Conservation (phyloP, 1,284 basidiomycete genomes). For the Cerioporus squamosus region DNA sequence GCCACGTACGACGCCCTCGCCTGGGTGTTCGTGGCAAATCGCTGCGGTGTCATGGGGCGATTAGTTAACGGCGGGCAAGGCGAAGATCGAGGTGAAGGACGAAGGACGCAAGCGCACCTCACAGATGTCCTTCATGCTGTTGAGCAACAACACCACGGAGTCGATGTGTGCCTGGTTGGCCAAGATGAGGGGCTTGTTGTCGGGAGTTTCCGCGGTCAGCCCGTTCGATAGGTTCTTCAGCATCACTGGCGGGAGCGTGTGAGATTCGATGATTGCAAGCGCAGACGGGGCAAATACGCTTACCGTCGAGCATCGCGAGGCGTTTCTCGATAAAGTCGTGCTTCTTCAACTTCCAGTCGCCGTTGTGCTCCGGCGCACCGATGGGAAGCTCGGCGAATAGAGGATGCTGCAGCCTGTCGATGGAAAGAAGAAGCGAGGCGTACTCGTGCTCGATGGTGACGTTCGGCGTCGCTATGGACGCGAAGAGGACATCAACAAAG, state of each 20-base stretch:
- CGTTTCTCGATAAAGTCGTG: constrained; percentile 29
- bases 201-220: constrained; percentile 13
- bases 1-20: constrained; percentile 3
- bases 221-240: constrained; percentile 25
- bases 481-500: constrained; percentile 62
- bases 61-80: too few species aligned
- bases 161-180: constrained; percentile 27
- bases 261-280: background rate
- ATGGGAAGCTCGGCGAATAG: constrained; percentile 45
- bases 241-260: constrained; percentile 20
- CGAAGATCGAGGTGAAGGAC: background rate
- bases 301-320: constrained; percentile 30
- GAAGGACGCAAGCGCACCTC: constrained; percentile 25
- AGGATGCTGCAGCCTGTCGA: constrained; percentile 57
- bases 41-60: background rate
- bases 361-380: constrained; percentile 7
- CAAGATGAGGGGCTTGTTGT: constrained; percentile 8
- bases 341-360: constrained; percentile 29
- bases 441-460: constrained; percentile 68
- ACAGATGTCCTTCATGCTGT: constrained; percentile 29
- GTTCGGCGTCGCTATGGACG: constrained; percentile 55
- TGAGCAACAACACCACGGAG: constrained; percentile 26
- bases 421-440: constrained; percentile 51
- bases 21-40: background rate
- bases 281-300: constrained; percentile 2